phyloP scores from a whole-genome alignment of 2,329 filamentous ascomycete genomes.

The Monosporascus sp. region DNA sequence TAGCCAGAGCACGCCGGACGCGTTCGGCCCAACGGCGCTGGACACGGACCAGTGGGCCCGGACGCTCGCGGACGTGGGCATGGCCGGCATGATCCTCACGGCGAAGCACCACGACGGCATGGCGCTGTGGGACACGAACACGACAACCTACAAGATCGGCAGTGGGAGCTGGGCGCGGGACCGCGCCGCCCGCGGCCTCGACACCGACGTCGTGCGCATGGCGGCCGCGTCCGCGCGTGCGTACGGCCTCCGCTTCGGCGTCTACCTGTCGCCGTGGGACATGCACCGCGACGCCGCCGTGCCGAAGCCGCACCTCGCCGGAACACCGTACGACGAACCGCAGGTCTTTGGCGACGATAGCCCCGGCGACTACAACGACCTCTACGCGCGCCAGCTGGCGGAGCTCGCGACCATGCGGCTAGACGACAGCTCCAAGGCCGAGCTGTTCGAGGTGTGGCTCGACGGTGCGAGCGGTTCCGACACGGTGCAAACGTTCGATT shows the following conservation, averaged over 20 bases:
- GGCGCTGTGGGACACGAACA: conserved; percentile 29
- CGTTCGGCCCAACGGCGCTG: conserved; percentile 18
- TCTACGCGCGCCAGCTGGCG: conserved; percentile 23
- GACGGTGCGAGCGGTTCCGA: conserved; percentile 26
- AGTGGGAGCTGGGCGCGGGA: conserved; percentile 26
- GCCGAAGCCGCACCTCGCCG: conserved; percentile 23
- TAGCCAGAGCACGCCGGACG: conserved; percentile 21
- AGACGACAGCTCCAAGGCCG: conserved; percentile 10
- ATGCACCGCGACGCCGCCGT: conserved; percentile 31
- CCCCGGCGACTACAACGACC: conserved; percentile 27
- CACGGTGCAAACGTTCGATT: conserved; percentile 27
- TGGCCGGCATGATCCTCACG: conserved; percentile 30
- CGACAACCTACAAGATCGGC: conserved; percentile 28
- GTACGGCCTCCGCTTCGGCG: conserved; percentile 27
- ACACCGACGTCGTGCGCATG: conserved; percentile 26
- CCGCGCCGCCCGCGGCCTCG: conserved; percentile 19
- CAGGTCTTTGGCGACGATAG: conserved; percentile 28
- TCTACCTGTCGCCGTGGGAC: conserved; percentile 32
- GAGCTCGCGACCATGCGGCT: conserved; percentile 20
- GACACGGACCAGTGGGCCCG: conserved; percentile 27
- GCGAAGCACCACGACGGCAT: conserved; percentile 33
- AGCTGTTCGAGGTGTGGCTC: conserved; percentile 27
- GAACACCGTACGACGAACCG: conserved; percentile 28
- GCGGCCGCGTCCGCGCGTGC: conserved; percentile 27
- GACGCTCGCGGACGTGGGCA: conserved; percentile 22